Percentiles rank a stretch among this genome's conserved stretches.
Conservation (phyloP, 129 eudicot genomes). For the Artemisia annua region DNA sequence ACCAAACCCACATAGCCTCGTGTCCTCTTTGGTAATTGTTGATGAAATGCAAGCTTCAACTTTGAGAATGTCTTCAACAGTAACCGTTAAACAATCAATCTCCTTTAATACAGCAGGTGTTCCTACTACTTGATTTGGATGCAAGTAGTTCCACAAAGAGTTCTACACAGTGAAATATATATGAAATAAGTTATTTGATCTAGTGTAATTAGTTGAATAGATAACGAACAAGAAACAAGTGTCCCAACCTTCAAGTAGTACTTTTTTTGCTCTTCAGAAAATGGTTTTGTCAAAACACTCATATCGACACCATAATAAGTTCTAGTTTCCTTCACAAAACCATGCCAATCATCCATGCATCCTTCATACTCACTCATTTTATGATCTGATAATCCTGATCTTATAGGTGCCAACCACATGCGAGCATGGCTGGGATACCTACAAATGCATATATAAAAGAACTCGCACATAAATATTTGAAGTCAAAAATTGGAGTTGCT, state of each 20-base stretch:
- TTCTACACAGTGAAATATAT: conserved; percentile 48
- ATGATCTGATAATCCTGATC: conserved; percentile 73
- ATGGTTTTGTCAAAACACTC: conserved; percentile 74
- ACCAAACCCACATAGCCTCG: conserved; percentile 73
- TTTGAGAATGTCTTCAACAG: conserved; percentile 66
- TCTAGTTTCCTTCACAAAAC: conserved; percentile 67
- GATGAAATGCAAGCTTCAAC: conserved; percentile 56
- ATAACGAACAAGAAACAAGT: conserved; percentile 1
- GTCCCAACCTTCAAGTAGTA: conserved; percentile 72
- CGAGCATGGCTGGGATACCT: conserved; percentile 99
- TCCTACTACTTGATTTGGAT: conserved; percentile 89
- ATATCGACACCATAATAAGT: conserved; percentile 85
- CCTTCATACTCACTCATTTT: conserved; percentile 76
- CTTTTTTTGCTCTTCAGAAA: conserved; percentile 70
- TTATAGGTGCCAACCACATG: conserved; percentile 94
- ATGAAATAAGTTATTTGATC: not conserved
- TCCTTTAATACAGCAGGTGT: conserved; percentile 71
- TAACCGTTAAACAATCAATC: conserved; percentile 76
- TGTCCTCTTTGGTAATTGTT: conserved; percentile 55
- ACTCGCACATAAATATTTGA: not conserved
- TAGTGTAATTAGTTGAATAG: not conserved
- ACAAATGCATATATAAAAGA: conserved; percentile 14
- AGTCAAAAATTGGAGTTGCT: not conserved
- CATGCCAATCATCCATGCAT: conserved; percentile 87
- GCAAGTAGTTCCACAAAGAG: conserved; percentile 87